Percentiles rank a stretch among this genome's conserved stretches.
Conservation (phyloP, 768 basidiomycete genomes). For the Neoboletus subvelutipes region DNA sequence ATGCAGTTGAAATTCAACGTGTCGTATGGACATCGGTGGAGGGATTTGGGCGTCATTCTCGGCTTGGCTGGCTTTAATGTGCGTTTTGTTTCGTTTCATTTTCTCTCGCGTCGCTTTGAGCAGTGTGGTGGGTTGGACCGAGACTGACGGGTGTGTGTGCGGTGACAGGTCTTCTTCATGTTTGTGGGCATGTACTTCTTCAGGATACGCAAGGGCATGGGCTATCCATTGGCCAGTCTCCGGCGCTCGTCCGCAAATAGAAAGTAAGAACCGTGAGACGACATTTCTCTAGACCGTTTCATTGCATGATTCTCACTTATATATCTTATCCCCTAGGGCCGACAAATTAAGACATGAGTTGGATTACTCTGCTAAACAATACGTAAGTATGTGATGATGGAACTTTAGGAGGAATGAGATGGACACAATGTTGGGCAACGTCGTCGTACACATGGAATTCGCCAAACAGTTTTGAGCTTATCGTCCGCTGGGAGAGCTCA, state of each 20-base stretch:
- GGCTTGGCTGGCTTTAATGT: neutral
- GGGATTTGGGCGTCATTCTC: slow-evolving; percentile 10
- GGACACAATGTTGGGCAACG: no score
- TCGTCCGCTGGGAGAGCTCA: no score
- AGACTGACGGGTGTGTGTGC: neutral
- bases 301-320: no score
- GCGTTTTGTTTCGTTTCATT: neutral
- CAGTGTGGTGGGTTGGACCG: neutral
- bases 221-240: neutral
- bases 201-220: neutral
- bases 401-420: no score
- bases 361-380: no score
- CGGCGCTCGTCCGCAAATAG: neutral
- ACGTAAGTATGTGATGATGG: no score
- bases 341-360: no score
- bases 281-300: no score
- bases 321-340: no score
- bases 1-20: slow-evolving; percentile 3
- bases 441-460: no score
- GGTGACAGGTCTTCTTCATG: neutral
- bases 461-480: no score
- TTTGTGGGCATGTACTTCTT: neutral
- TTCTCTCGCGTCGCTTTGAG: neutral
- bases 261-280: neutral
- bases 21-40: slow-evolving; percentile 9